Percentiles rank a stretch among this genome's conserved stretches.
phyloP scores from a whole-genome alignment of 2,329 filamentous ascomycete species.

The Botrytis hyacinthi region DNA sequence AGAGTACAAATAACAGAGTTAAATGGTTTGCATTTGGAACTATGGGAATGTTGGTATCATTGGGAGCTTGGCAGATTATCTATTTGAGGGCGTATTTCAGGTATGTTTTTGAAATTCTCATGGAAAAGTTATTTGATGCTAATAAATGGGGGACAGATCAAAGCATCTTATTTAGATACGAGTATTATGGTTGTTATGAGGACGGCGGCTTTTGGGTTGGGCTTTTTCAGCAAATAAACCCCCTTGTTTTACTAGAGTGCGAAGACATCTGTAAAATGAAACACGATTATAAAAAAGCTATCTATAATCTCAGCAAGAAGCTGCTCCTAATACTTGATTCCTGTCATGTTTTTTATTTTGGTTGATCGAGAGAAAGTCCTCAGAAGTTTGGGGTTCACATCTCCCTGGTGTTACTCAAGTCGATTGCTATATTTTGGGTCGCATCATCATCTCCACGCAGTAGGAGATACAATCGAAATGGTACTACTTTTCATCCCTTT shows the following conservation, averaged over 20 bases:
- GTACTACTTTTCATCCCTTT: too few relatives aligned
- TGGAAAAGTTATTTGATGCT: constrained; percentile 23
- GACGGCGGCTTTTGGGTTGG: constrained; percentile 18
- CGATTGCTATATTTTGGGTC: background rate
- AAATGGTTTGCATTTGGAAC: constrained; percentile 98
- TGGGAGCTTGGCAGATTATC: constrained; percentile 96
- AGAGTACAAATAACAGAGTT: constrained; percentile 97
- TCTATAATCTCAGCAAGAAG: background rate
- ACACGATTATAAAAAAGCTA: constrained; percentile 8
- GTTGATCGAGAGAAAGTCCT: background rate
- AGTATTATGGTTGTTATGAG: constrained; percentile 13
- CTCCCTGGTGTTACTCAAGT: background rate
- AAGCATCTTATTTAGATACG: constrained; percentile 63
- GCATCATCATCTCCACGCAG: background rate
- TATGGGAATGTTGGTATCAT: constrained; percentile 81
- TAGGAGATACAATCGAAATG: background rate
- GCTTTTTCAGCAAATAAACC: constrained; percentile 24
- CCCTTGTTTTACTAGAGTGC: constrained; percentile 35
- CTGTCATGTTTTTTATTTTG: background rate
- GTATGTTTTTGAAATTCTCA: constrained; percentile 43
- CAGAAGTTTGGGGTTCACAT: background rate
- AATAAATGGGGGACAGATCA: constrained; percentile 46
- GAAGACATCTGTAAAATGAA: constrained; percentile 34
- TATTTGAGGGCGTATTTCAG: constrained; percentile 97
- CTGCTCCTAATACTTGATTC: background rate